These are phyloP conservation scores for Citrullus colocynthis DNA, from an alignment of 306 rosid species.

Conservation along the genomic window DNA sequence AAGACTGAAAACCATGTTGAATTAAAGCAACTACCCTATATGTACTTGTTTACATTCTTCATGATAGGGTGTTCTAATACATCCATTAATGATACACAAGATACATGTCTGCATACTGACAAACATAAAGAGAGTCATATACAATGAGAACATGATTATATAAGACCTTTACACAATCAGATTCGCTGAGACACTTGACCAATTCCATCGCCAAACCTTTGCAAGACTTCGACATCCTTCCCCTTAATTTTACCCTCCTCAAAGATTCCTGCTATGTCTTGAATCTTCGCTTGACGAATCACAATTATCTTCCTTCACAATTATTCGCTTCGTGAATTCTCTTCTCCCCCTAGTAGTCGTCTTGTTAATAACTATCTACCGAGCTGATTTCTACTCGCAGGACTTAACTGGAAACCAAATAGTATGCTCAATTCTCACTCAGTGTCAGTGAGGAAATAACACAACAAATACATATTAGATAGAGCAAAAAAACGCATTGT, in stretches of 20 bases:
- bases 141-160: neutral
- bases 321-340: neutral
- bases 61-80: neutral
- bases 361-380: neutral
- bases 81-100: neutral
- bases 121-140: neutral
- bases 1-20: neutral
- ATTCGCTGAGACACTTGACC: slow-evolving; percentile 86
- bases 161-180: slow-evolving; percentile 65
- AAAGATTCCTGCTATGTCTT: neutral
- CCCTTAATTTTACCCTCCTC: neutral
- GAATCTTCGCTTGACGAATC: neutral
- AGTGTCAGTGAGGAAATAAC: neutral
- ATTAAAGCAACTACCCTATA: slow-evolving; percentile 14
- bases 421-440: neutral
- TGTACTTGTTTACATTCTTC: neutral
- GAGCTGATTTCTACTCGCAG: neutral
- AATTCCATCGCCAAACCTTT: slow-evolving; percentile 77
- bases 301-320: neutral
- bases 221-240: slow-evolving; percentile 80
- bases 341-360: neutral
- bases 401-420: neutral
- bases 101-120: neutral
- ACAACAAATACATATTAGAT: neutral
- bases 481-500: neutral